Evolutionary conservation across 1,284 basidiomycete genomes (phyloP).

Genomic region (Cutaneotrichosporon dermatis): DNA sequence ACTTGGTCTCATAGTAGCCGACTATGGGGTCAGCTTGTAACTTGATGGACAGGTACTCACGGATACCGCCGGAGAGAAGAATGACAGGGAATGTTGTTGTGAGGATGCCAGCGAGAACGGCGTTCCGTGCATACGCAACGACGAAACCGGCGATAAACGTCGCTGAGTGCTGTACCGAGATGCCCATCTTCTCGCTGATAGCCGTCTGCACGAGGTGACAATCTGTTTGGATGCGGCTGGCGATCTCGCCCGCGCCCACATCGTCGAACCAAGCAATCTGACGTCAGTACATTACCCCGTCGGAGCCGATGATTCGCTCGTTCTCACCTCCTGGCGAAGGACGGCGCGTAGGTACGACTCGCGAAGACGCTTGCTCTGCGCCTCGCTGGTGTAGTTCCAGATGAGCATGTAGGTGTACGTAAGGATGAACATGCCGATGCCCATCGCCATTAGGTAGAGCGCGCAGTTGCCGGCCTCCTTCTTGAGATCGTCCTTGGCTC

Average conservation of each 20-base stretch:
- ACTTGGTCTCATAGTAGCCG: constrained; percentile 37
- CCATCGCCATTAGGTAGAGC: constrained; percentile 44
- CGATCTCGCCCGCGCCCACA: constrained; percentile 89
- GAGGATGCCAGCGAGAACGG: constrained; percentile 84
- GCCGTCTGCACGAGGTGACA: constrained; percentile 74
- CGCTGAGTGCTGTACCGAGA: constrained; percentile 47
- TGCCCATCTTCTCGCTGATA: constrained; percentile 76
- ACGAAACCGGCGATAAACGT: constrained; percentile 73
- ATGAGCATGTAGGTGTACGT: constrained; percentile 67
- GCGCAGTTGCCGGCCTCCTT: constrained; percentile 36
- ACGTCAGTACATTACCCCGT: not conserved
- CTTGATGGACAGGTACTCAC: not conserved
- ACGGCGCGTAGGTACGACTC: constrained; percentile 49
- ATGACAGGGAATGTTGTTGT: constrained; percentile 86
- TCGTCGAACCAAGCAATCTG: constrained; percentile 86
- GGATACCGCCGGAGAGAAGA: constrained; percentile 59
- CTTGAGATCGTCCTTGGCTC: constrained; percentile 31
- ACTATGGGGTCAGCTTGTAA: constrained; percentile 10
- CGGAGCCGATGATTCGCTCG: too few species aligned
- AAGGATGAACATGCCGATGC: constrained; percentile 54
- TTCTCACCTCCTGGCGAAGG: constrained; percentile 47
- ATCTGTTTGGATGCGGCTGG: constrained; percentile 82
- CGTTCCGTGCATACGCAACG: constrained; percentile 57
- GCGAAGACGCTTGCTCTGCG: constrained; percentile 70
- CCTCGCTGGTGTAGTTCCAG: constrained; percentile 85